Conservation (phyloP, 2,329 filamentous ascomycete species). For the Fusarium transvaalense region DNA sequence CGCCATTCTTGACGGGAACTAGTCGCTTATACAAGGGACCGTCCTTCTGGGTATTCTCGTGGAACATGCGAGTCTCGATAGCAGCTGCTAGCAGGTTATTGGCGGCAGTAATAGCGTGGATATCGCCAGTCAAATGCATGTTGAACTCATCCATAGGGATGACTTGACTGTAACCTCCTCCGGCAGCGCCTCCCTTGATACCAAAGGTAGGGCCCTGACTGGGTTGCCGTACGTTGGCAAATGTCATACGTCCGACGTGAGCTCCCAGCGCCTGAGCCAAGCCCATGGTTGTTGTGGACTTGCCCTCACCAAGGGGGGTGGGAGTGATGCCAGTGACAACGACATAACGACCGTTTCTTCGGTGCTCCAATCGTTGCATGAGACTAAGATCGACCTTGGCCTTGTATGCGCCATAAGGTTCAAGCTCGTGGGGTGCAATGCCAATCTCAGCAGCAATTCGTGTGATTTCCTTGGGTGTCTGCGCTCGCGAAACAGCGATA, state of each 20-base stretch:
- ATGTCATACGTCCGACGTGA: constrained; percentile 87
- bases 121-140: constrained; percentile 95
- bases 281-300: constrained; percentile 98
- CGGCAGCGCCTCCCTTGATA: constrained; percentile 97
- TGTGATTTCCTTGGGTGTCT: constrained; percentile 92
- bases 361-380: constrained; percentile 86
- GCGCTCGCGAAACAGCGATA: constrained; percentile 89
- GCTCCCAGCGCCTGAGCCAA: constrained; percentile 92
- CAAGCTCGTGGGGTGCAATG: constrained; percentile 87
- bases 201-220: constrained; percentile 98
- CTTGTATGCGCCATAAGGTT: constrained; percentile 95
- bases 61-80: constrained; percentile 98
- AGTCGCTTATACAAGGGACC: constrained; percentile 87
- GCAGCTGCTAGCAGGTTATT: constrained; percentile 97
- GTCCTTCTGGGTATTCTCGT: constrained; percentile 95
- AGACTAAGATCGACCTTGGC: constrained; percentile 91
- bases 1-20: constrained; percentile 90
- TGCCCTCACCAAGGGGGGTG: constrained; percentile 95
- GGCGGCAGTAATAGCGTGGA: constrained; percentile 95
- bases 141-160: constrained; percentile 99
- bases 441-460: constrained; percentile 87
- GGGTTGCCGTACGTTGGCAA: constrained; percentile 97
- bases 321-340: constrained; percentile 96
- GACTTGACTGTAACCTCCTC: constrained; percentile 98
- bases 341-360: constrained; percentile 89